Evolutionary conservation across 306 rosid genomes (phyloP), one percentile per base, ranked within the genome.

Genomic region (Rubus parviflorus): DNA sequence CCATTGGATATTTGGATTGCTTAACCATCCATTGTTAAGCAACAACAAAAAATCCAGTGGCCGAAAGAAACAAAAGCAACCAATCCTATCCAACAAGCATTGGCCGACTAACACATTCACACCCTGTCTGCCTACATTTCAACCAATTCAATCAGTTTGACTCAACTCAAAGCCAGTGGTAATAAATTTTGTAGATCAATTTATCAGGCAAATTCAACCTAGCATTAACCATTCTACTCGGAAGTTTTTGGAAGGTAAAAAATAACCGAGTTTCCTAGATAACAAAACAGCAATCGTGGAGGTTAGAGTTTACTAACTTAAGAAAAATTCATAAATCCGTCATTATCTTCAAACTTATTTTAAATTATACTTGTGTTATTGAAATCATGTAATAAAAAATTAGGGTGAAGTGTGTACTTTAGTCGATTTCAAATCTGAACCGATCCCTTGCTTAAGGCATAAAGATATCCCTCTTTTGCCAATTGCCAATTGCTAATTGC

Each of bases 1-100:
- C 22, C 11, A n/a, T 54, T n/a, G 38, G n/a, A n/a, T n/a, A n/a
- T n/a, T n/a, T n/a, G n/a, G 65, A 58, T 38, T 65, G 70, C 70
- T 64, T 41, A 41, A 41, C 23, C 25, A 42, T 63, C 40, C 68
- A 15, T 16, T 20, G 5, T 19, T 65, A 40, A 65, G 25, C 48
- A 65, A 38, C 38, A 25, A 10, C 11, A 43, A 43, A 7, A 30
- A 30, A 30, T 7, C 7, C 47, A 43, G 19, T 13, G 64, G 64
- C 66, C 42, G 5, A 61, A 62, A 62, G n/a, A 30, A 35, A 62
- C 4, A 62, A 13, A 13, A 35, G 42, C 19, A 61, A 61, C 10
- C 41, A 62, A 35, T 62, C 68, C 68, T 43, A 15, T 62, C n/a
- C 9, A 15, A 35, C 40, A 62, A 1, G 68, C 11, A 62, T 15